Conservation (phyloP, 768 basidiomycete genomes). For the Hericium coralloides region DNA sequence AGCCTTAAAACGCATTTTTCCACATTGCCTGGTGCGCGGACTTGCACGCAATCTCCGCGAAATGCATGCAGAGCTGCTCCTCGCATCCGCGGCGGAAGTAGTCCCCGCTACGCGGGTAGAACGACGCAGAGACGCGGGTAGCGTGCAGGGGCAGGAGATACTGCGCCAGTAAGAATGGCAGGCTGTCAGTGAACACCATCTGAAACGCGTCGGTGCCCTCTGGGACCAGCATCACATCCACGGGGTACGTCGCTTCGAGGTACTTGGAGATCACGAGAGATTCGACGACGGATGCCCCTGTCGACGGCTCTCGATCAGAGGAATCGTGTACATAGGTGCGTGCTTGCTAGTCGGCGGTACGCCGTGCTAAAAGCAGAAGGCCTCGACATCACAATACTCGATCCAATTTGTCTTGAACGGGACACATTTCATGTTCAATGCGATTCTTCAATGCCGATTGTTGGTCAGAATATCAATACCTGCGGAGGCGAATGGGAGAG, state of each 20-base stretch:
- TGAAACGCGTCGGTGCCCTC: neutral
- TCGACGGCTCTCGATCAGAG: slow-evolving; percentile 38
- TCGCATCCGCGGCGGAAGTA: neutral
- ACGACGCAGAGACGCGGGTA: neutral
- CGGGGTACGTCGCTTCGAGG: slow-evolving; percentile 40
- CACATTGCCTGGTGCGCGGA: neutral
- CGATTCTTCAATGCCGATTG: slow-evolving; percentile 15
- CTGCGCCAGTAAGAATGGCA: neutral
- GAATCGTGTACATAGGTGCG: slow-evolving; percentile 33
- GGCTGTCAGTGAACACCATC: neutral
- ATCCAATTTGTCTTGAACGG: slow-evolving; percentile 37
- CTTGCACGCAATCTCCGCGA: neutral
- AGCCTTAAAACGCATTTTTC: neutral
- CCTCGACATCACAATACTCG: slow-evolving; percentile 38
- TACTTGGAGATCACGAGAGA: slow-evolving; percentile 40
- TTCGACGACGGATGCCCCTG: slow-evolving; percentile 29
- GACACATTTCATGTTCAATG: slow-evolving; percentile 28
- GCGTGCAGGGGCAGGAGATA: neutral
- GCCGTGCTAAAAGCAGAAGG: slow-evolving; percentile 23
- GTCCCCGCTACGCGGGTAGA: neutral
- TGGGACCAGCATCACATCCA: neutral
- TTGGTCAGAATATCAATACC: neutral
- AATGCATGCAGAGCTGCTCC: neutral
- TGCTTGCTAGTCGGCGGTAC: slow-evolving; percentile 23
- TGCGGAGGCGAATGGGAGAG: neutral